Evolutionary conservation across 2,329 filamentous ascomycete genomes (phyloP), one percentile per base, ranked within the genome.

Genomic region (Fusarium concolor): DNA sequence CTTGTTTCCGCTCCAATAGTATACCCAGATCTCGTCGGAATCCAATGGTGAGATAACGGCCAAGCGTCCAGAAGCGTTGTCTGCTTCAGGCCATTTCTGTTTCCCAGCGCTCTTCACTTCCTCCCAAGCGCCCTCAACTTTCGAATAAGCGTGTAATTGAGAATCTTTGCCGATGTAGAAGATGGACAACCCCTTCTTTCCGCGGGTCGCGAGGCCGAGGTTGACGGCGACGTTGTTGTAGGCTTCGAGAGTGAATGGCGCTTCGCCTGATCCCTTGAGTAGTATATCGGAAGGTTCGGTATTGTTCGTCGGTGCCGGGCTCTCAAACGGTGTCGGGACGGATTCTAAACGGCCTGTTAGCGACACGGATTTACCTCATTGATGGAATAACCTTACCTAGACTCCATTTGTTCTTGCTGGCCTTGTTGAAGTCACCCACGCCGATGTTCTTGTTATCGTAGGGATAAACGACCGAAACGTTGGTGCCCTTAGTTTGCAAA

Each of bases 401-500:
- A 3, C 39, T 56, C 61, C 59, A 64, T 64, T 65, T 64, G 29
- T 37, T 65, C 59, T 64, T 64, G 12, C 43, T 59, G 7, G 51
- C 41, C 10, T 65, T 41, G 9, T 60, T 45, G 26, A 51, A 59
- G 26, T 31, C 12, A 20, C 52, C 57, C 11, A 67, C 24, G 5
- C 46, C 67, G 22, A 70, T 39, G 12, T 70, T 65, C 3, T 68
- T 56, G 11, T 26, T 35, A 10, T 70, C 67, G 18, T 71, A 57
- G 0, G 67, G 67, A 41, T 65, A 70, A 4, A 41, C 52, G 9
- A 70, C 67, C 17, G 67, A 70, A 20, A 70, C 60, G 5, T 68
- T 68, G 39, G 47, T 50, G 5, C 52, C 67, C n/a, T 41, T 41
- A 1, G 42, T 61, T 17, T 68, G 64, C 5, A 64, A 29, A 5